Evolutionary conservation across 2,329 filamentous ascomycete species (phyloP).

Genomic region (Pseudogymnoascus sp.): DNA sequence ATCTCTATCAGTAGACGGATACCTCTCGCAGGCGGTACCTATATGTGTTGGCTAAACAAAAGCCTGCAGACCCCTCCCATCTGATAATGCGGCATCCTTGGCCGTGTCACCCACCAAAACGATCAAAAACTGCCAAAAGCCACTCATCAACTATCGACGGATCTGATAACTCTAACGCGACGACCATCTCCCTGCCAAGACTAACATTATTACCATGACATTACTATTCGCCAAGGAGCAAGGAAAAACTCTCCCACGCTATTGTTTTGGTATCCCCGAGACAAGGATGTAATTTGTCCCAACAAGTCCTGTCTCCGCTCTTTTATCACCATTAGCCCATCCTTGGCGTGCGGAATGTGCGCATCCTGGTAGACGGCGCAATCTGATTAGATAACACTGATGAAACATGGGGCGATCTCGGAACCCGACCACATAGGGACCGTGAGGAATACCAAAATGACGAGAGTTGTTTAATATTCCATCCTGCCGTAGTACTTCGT

Average conservation of each 20-base stretch:
- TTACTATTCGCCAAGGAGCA: neutral
- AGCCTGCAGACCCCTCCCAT: neutral
- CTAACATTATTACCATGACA: neutral
- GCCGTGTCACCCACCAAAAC: neutral
- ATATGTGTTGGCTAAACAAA: neutral
- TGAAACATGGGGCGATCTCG: neutral
- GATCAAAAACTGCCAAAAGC: conserved; percentile 2
- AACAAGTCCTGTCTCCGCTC: neutral
- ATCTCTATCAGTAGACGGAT: neutral
- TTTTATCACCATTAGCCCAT: neutral
- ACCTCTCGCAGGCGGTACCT: neutral
- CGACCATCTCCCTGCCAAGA: conserved; percentile 2
- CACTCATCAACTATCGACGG: neutral
- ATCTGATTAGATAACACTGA: conserved; percentile 1
- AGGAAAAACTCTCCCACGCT: neutral
- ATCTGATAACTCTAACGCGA: conserved; percentile 8
- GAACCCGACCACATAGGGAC: neutral
- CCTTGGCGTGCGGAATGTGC: neutral
- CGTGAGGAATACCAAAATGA: neutral
- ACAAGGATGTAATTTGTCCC: neutral
- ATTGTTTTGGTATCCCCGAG: neutral
- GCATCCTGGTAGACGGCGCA: neutral
- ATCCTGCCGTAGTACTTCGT: neutral
- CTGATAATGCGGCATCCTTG: conserved; percentile 2
- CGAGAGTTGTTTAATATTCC: neutral